Conservation (phyloP, 192 early-diverging fungal genomes). For the Jimgerdemannia lactiflua region DNA sequence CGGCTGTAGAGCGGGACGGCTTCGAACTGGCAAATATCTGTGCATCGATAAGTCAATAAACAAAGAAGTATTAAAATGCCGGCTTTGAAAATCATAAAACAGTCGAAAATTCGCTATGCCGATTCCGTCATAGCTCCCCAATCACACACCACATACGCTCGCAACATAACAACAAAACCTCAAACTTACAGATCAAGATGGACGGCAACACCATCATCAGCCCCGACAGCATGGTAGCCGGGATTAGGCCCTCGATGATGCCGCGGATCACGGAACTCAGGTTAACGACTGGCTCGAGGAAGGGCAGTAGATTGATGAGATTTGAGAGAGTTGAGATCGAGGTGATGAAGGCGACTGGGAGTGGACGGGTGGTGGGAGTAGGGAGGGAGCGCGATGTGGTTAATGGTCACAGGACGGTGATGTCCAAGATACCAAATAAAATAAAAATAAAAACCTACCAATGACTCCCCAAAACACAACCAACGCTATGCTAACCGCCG, state of each 20-base stretch:
- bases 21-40: conserved; percentile 43
- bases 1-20: conserved; percentile 44
- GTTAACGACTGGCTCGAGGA: conserved; percentile 26
- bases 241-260: conserved; percentile 52
- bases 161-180: background rate
- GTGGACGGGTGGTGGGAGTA: background rate
- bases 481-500: background rate
- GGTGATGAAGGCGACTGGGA: conserved; percentile 51
- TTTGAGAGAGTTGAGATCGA: conserved; percentile 47
- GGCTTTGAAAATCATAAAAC: too few species aligned
- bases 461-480: background rate
- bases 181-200: conserved; percentile 34
- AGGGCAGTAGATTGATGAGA: conserved; percentile 49
- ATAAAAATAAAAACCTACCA: background rate
- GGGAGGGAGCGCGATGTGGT: too few species aligned
- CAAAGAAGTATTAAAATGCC: too few species aligned
- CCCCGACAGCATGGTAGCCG: conserved; percentile 47
- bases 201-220: conserved; percentile 52
- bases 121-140: too few species aligned
- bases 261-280: conserved; percentile 22
- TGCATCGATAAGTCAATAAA: background rate
- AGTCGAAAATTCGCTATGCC: too few species aligned
- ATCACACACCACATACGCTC: background rate
- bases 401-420: background rate
- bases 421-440: background rate